A percentile compares a stretch with the other conserved stretches of the same genome.
Evolutionary conservation across 257 asterid genomes (phyloP).

Genomic region (Solanum appendiculatum): DNA sequence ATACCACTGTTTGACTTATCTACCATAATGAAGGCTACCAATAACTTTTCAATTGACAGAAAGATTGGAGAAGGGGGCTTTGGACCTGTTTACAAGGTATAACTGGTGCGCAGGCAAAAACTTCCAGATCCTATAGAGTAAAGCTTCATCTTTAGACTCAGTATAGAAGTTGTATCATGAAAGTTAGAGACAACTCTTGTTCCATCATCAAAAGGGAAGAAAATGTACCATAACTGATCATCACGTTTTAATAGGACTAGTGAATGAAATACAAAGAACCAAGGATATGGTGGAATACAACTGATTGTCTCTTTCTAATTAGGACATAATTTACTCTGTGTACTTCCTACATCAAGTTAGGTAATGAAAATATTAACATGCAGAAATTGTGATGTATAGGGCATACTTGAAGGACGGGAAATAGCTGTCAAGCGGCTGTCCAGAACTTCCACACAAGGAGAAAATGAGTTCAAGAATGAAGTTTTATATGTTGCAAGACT

Average conservation of each 20-base stretch:
- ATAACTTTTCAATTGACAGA: constrained; percentile 21
- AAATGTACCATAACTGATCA: too few relatives aligned
- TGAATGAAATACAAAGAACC: too few relatives aligned
- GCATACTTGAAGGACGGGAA: constrained; percentile 26
- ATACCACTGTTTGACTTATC: constrained; percentile 27
- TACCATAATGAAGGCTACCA: constrained; percentile 22
- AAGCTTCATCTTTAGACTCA: too few relatives aligned
- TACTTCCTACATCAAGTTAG: neutral
- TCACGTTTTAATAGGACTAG: too few relatives aligned
- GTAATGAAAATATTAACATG: neutral
- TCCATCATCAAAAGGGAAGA: too few relatives aligned
- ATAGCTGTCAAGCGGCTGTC: constrained; percentile 48
- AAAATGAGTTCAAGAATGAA: constrained; percentile 46
- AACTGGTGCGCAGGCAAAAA: neutral
- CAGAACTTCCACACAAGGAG: constrained; percentile 35
- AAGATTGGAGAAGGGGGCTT: constrained; percentile 58
- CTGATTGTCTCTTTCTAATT: too few relatives aligned
- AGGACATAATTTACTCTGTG: neutral
- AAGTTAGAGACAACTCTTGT: too few relatives aligned
- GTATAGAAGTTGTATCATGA: too few relatives aligned
- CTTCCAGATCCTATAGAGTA: too few relatives aligned
- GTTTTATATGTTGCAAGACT: constrained; percentile 28
- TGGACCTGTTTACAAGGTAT: constrained; percentile 57
- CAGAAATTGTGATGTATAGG: constrained; percentile 12
- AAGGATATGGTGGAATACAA: too few relatives aligned